Evolutionary conservation across 345 rosid genomes (phyloP).

Genomic region (Gossypium bickii): DNA sequence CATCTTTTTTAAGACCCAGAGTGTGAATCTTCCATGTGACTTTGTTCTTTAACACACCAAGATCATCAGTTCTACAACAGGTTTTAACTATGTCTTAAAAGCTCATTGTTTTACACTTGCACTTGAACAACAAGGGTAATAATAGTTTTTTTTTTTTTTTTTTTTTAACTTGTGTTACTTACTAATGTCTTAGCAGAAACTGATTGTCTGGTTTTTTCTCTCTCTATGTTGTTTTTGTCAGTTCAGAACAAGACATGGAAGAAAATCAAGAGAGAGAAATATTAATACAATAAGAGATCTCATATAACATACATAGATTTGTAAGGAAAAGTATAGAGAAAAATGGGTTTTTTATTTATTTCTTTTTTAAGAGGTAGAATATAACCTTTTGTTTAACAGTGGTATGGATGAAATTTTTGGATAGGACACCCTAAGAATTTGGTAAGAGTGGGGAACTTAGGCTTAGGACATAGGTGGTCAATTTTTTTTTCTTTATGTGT

Average conservation of each 20-base stretch:
- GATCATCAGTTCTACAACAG: constrained; percentile 25
- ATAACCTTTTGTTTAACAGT: no score
- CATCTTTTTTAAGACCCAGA: constrained; percentile 44
- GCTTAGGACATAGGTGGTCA: not conserved
- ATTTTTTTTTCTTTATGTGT: not conserved
- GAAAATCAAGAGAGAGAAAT: constrained; percentile 8
- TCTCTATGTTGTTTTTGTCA: constrained; percentile 18
- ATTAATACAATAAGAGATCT: constrained; percentile 12
- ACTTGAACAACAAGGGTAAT: not conserved
- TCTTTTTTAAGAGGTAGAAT: not conserved
- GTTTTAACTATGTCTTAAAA: no score
- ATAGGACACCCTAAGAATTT: not conserved
- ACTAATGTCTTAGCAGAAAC: not conserved
- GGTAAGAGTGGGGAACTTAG: not conserved
- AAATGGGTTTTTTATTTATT: not conserved
- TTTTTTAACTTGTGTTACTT: not conserved
- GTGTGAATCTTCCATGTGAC: constrained; percentile 57
- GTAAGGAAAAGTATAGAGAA: not conserved
- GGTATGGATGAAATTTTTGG: not conserved
- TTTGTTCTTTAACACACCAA: constrained; percentile 5
- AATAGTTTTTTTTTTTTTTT: not conserved
- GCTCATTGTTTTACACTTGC: no score
- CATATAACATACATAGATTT: not conserved
- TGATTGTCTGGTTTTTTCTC: constrained; percentile 3
- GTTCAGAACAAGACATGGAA: constrained; percentile 20